Base-by-base conservation (phyloP, 768 basidiomycete species). In the Boletus rex-veris region DNA sequence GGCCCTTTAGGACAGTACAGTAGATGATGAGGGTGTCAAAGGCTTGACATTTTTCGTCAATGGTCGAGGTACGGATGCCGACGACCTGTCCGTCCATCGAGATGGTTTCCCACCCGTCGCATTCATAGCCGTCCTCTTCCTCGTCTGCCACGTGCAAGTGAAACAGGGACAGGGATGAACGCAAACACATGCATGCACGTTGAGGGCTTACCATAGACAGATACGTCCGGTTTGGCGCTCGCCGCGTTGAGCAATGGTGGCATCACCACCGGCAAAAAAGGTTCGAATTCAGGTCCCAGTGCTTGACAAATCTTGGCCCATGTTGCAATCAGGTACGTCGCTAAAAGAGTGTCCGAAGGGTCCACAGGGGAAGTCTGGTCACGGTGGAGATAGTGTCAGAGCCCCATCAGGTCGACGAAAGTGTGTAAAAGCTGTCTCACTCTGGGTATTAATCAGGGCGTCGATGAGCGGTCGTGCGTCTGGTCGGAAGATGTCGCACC, bases 231-330 rank as follows among this genome's bases (percentile, higher is more conserved):
- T 70, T 91, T 91, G n/a, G 84, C 82, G 33, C 84, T 79, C 4
- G 93, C 12, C 5, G 87, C 82, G 7, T 80, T 76, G 21, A 94
- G 74, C 11, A 95, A 70, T 0, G 82, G 78, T 0, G 92, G 90
- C 83, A 95, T 90, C 3, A 94, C 92, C 15, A 88, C 79, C 0
- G 86, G 85, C 3, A 95, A 78, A 67, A 90, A 95, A 0, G 90
- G 90, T 64, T 89, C 90, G 55, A 95, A 96, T 63, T 92, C 88
- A 11, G 80, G 75, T 0, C 88, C 88, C 62, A 95, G 79, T 0
- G 90, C 89, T 58, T 92, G 90, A 64, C 90, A 92, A 0, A 95
- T 33, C 84, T 79, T 3, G 93, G 87, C 82, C 91, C 91, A 94
- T 0, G 90, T 94, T 40, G 85, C 82, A 45, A 91, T 90, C 26